Conservation (phyloP, 169 alveolate species). For the Miamiensis avidus region DNA sequence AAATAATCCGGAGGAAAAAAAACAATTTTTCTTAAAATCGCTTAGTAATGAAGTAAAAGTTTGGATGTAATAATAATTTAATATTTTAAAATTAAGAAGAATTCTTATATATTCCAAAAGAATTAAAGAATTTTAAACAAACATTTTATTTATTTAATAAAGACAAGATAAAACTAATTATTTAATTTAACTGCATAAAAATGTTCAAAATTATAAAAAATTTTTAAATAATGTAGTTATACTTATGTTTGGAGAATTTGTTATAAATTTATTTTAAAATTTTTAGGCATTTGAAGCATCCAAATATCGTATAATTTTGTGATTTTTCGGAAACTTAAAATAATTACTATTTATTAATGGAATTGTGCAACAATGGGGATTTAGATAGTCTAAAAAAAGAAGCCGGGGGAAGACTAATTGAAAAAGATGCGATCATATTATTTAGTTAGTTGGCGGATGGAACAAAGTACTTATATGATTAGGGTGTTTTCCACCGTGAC, state of each 20-base stretch:
- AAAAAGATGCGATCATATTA: conserved; percentile 31
- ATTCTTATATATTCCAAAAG: too few relatives aligned
- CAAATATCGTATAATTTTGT: neutral
- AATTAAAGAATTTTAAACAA: too few relatives aligned
- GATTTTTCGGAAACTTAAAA: neutral
- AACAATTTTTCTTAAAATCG: neutral
- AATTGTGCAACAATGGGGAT: neutral
- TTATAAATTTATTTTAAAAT: too few relatives aligned
- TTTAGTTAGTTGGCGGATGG: conserved; percentile 35
- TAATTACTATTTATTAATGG: neutral
- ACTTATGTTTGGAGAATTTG: too few relatives aligned
- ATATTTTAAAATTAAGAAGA: too few relatives aligned
- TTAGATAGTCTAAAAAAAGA: neutral
- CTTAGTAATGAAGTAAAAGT: neutral
- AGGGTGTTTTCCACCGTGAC: conserved; percentile 40
- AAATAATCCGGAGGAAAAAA: neutral
- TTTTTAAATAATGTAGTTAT: too few relatives aligned
- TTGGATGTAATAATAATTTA: neutral
- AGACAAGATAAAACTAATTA: too few relatives aligned
- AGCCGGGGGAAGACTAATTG: conserved; percentile 36
- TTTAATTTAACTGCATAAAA: too few relatives aligned
- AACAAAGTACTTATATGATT: conserved; percentile 17
- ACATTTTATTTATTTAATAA: too few relatives aligned
- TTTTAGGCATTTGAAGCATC: neutral
- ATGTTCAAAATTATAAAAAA: too few relatives aligned